phyloP scores from a whole-genome alignment of 2,329 filamentous ascomycete genomes.

The Hymenoscyphus fraxineus region DNA sequence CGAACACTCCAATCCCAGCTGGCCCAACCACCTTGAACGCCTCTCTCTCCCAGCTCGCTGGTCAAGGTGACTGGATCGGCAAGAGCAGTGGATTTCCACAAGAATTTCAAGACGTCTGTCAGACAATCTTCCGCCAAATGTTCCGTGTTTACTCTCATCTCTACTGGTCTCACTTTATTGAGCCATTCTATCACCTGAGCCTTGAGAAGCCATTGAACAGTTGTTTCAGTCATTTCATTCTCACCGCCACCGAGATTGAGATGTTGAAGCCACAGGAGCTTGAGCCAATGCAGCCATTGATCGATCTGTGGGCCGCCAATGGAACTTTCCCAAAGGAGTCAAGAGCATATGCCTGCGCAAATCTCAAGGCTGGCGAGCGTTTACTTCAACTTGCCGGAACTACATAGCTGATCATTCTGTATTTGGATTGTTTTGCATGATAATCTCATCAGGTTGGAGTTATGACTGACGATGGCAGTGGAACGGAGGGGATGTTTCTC shows the following conservation, averaged over 20 bases:
- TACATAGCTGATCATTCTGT: conserved; percentile 4
- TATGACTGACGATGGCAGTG: conserved; percentile 15
- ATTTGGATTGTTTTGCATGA: conserved; percentile 10
- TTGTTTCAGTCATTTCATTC: conserved; percentile 81
- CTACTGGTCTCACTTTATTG: conserved; percentile 92
- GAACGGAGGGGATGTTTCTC: conserved; percentile 9
- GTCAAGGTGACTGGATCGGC: conserved; percentile 72
- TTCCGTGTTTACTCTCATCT: conserved; percentile 97
- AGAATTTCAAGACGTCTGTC: conserved; percentile 84
- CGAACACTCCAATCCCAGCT: conserved; percentile 36
- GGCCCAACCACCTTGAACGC: conserved; percentile 42
- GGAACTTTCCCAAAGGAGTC: conserved; percentile 79
- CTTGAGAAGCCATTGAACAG: conserved; percentile 79
- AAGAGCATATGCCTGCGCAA: conserved; percentile 63
- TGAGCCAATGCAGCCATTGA: conserved; percentile 91
- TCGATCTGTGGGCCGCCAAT: conserved; percentile 87
- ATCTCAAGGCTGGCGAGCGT: conserved; percentile 56
- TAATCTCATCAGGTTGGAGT: conserved; percentile 8
- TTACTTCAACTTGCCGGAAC: conserved; percentile 40
- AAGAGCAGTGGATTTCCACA: conserved; percentile 90
- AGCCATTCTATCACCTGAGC: conserved; percentile 80
- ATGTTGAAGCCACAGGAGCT: conserved; percentile 86
- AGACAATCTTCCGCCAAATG: conserved; percentile 95
- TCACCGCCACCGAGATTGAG: conserved; percentile 74
- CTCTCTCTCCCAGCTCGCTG: conserved; percentile 60